Base-by-base conservation (phyloP, 768 basidiomycete genomes). In the Paxillus rubicundulus region DNA sequence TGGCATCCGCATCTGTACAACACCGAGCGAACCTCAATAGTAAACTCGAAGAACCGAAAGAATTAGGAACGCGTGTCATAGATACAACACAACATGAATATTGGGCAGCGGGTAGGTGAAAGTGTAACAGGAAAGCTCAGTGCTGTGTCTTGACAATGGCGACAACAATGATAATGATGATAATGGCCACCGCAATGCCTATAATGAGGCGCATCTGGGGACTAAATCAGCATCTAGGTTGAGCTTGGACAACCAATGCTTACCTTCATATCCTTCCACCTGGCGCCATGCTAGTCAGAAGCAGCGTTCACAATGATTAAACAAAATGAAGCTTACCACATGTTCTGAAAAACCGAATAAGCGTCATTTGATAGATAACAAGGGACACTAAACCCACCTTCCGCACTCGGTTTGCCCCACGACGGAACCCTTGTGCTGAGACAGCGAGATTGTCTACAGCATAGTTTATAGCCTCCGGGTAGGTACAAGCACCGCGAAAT, bases 181-280 rank as follows among this genome's bases (percentile, higher is more conserved):
- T 89, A 51, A 99, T 82, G 45, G 81, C 81, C 63, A 99, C 87
- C 49, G 89, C 92, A 42, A 89, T 78, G 52, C 87, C 91, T 63
- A 99, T 97, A 72, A 98, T 93, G 72, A 98, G 86, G 73, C 94
- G 85, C 96, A 97, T 97, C 90, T 95, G 53, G 57, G 61, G 20
- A 53, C 6, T 20, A 18, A 8, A 38, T 61, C 16, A 56, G 51
- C 13, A 58, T 47, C 18, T n/a, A 61, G 9, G 18, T 47, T 10
- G 28, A 4, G 33, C 20, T 9, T 16, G 43, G 30, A 50, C 42
- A 36, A 37, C 6, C 17, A 18, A 39, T 45, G 68, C 77, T 46
- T 52, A 89, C 90, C 86, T 93, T 93, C 90, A 93, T 93, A 70
- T 97, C 94, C 70, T 97, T 95, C 93, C 93, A 95, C 90, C 90